Evolutionary conservation across 352 stramenopile genomes (phyloP), one percentile per base, ranked within the genome.

Genomic region (Blastocystis sp.): DNA sequence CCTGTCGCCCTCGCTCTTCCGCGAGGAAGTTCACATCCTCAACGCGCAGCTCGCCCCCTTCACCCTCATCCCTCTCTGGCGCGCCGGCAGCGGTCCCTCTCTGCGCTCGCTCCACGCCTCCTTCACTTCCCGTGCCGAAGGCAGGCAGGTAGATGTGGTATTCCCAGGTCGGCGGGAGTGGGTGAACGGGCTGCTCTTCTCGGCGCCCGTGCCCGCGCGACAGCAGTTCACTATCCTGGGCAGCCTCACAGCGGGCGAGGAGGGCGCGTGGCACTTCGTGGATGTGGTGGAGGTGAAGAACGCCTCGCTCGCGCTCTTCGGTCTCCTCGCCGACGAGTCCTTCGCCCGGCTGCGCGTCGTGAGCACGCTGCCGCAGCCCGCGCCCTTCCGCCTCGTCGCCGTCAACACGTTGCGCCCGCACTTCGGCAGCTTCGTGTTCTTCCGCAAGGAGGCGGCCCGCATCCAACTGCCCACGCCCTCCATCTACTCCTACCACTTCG

Each of bases 401-500:
- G 42, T 59, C 21, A 76, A 76, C 48, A 17, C 66, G 4, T 6
- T 76, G 7, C 42, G 52, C n/a, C 4, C 52, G 19, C n/a, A 76
- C 52, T 76, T 76, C 21, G 66, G 66, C 24, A n/a, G 14, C 24
- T 76, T 76, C 48, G 66, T 43, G 52, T 84, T 70, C 48, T 43
- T 38, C 17, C 57, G 34, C 4, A 59, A 62, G 24, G 74, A 84
- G 24, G n/a, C 61, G 40, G 52, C 69, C 54, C 60, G 48, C 4
- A 68, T 84, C 21, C 74, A 62, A 52, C 61, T 84, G 24, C 74
- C 74, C 21, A 21, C 9, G 17, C 34, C 74, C 14, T 68, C 34
- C 11, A 84, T 84, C 28, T 84, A 84, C 45, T 45, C 34, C 14
- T 84, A 68, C 69, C 52, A 66, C 9, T 52, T 84, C 6, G 34